Base-by-base conservation (phyloP, 352 stramenopile species). In the Pythium dissotocum region DNA sequence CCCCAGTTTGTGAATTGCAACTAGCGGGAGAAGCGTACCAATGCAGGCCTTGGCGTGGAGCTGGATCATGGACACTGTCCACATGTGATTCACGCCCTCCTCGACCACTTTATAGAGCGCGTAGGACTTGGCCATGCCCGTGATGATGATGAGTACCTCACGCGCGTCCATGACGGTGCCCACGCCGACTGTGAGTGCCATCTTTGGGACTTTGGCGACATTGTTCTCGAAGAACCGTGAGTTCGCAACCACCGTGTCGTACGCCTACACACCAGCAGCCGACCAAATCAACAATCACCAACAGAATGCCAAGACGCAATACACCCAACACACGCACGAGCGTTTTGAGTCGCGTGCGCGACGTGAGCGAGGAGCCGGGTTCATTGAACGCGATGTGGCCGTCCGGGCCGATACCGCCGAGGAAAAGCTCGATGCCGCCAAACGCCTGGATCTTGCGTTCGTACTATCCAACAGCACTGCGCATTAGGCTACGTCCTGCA, bases 351-450 rank as follows among this genome's bases (percentile, higher is more conserved):
- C 90, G 86, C 36, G 90, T 97, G 18, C 82, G 81, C 16, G 87
- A 96, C 40, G 70, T 66, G 44, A 97, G 73, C 12, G 85, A 96
- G 33, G 81, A 94, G 30, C 91, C 91, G 0, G 90, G 89, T 71
- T 98, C 90, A 66, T 98, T 98, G 83, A 98, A 98, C 13, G 90
- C 91, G 72, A 98, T 97, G 79, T 98, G 91, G 30, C 91, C 91
- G 70, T 97, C 91, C n/a, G 88, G 91, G 0, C 91, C 91, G 66
- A 98, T 97, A 52, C 91, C 91, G n/a, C 91, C 90, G 5, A 98
- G 72, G 69, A 97, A 98, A 16, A 98, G 85, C 76, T 97, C 89
- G 57, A 98, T 98, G 38, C 91, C 91, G 26, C 91, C 91, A 24
- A 80, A 73, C 6, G 67, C 60, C n/a, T 73, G 70, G 71, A 98